Percentiles rank a stretch among this genome's conserved stretches.
Evolutionary conservation across 139 green algal species (phyloP).

Genomic region (Chlamydomonas asymmetrica): DNA sequence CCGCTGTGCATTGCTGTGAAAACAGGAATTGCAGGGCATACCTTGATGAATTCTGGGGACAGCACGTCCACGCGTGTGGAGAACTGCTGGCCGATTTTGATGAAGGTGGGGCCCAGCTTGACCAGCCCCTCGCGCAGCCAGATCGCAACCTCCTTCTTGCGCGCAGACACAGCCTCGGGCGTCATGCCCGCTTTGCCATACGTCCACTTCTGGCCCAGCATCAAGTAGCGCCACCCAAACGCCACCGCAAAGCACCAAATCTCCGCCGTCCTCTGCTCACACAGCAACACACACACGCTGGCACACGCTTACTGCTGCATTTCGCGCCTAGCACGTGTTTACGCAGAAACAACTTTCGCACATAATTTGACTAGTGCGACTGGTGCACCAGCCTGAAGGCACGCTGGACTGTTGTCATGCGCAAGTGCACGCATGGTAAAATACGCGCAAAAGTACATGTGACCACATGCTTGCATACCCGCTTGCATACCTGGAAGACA

Average conservation of each 20-base stretch:
- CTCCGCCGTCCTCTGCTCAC: constrained; percentile 72
- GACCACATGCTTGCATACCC: not conserved
- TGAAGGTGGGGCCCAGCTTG: constrained; percentile 90
- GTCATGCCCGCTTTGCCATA: constrained; percentile 74
- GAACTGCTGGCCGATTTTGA: constrained; percentile 96
- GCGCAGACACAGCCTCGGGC: constrained; percentile 48
- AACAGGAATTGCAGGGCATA: not conserved
- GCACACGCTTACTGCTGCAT: constrained; percentile 1
- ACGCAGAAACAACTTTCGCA: no score
- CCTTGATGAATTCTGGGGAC: constrained; percentile 90
- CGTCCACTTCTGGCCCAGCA: constrained; percentile 62
- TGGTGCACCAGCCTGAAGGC: no score
- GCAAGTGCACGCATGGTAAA: not conserved
- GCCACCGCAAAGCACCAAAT: constrained; percentile 94
- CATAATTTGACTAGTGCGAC: no score
- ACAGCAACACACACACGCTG: not conserved
- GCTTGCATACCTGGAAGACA: constrained; percentile 54
- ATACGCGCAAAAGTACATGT: not conserved
- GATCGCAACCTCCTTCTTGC: constrained; percentile 75
- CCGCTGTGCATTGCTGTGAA: not conserved
- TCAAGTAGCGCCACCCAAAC: constrained; percentile 79
- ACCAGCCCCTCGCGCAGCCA: constrained; percentile 97
- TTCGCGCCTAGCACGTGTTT: not conserved
- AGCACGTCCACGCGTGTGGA: constrained; percentile 95
- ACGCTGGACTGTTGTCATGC: not conserved